Base-by-base conservation (phyloP, 345 rosid genomes). In the Rhodomyrtus tomentosa region DNA sequence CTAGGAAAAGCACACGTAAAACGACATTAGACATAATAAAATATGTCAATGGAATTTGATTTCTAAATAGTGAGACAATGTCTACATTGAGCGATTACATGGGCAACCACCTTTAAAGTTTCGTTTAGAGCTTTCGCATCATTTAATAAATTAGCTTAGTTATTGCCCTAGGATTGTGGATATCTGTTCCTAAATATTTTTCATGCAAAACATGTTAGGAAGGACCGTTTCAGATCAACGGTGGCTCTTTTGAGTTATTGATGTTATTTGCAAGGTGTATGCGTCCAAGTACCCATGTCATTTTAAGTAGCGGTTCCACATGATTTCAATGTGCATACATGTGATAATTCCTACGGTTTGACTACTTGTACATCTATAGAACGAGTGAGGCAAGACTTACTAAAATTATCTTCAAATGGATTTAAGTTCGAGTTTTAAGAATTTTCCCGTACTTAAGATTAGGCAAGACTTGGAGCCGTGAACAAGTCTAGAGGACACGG, bases 41-140 rank as follows among this genome's bases (percentile, higher is more conserved):
- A 59, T 13, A 1, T 0, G 0, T 27, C 32, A 1, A 14, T 27
- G 6, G 6, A 59, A 59, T 14, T 27, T 59, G 72, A 8, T 59
- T 59, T 6, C 72, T 4, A 59, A 50, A 14, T 4, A 10, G 73
- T 40, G 1, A 9, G 10, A 0, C 22, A 15, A 14, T 29, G 10
- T 29, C 15, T 29, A 14, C 73, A 29, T 27, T 0, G 22, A 20
- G 24, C 24, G 4, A 11, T 54, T 8, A 54, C n/a, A 54, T 8
- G 9, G n/a, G n/a, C 4, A 21, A 8, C 11, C 1, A 5, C n/a
- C 1, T 22, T 54, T 21, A 54, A 18, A 22, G 56, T 9, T 22
- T 7, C n/a, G 1, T 8, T 2, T 2, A 9, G 3, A 20, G 13
- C 11, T 10, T 36, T 5, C n/a, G 3, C 24, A 4, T 32, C 42